Conservation (phyloP, 768 basidiomycete genomes). For the Trametopsis cervina region DNA sequence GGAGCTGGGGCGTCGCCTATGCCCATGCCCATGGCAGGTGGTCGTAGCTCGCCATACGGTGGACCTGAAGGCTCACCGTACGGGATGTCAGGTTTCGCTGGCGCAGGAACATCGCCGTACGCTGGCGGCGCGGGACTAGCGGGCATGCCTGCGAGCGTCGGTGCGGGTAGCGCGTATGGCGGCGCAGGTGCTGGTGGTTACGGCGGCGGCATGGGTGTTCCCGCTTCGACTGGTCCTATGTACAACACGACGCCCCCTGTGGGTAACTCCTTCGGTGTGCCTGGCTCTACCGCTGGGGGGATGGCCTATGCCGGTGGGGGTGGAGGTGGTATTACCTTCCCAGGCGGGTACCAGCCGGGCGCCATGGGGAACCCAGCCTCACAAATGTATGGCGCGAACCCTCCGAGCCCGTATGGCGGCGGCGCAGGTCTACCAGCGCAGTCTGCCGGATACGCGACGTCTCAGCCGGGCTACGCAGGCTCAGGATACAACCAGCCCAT, state of each 20-base stretch:
- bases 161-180: too few species aligned
- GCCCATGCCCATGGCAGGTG: neutral
- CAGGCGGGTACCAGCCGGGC: neutral
- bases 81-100: neutral
- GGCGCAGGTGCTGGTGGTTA: too few species aligned
- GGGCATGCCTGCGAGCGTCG: neutral
- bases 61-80: neutral
- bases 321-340: neutral
- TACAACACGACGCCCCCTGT: neutral
- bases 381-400: neutral
- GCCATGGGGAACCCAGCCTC: neutral
- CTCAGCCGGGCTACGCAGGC: neutral
- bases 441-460: neutral
- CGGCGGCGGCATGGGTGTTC: neutral
- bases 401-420: neutral
- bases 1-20: neutral
- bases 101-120: neutral
- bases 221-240: neutral
- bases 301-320: neutral
- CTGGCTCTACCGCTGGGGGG: neutral
- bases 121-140: neutral
- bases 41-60: neutral
- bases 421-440: neutral
- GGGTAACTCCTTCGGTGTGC: neutral
- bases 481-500: neutral